Evolutionary conservation across 192 early-diverging fungal genomes (phyloP).

Genomic region (Lobulomyces angularis): DNA sequence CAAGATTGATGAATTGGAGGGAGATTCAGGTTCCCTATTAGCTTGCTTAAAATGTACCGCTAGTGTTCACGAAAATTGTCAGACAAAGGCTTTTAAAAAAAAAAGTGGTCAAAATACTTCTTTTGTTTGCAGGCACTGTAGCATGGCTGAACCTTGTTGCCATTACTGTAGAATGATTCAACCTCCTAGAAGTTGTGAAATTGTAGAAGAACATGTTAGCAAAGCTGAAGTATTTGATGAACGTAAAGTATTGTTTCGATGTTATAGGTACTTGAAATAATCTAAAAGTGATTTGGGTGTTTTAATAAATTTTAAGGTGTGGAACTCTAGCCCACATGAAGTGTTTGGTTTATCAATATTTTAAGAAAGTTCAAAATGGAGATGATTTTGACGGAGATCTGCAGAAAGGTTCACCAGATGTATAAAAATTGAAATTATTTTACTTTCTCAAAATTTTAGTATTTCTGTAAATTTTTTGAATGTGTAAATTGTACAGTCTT

Average conservation of each 20-base stretch:
- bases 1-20: constrained; percentile 12
- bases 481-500: constrained; percentile 29
- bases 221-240: no score
- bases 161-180: no score
- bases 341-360: constrained; percentile 10
- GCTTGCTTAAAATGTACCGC: constrained; percentile 6
- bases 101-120: constrained; percentile 6
- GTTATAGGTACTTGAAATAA: no score
- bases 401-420: background rate
- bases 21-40: constrained; percentile 7
- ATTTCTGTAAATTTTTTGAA: background rate
- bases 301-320: no score
- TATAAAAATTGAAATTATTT: constrained; percentile 10
- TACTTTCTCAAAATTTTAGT: no score
- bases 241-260: constrained; percentile 10
- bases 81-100: no score
- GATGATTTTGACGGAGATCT: constrained; percentile 6
- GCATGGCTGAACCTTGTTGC: no score
- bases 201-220: no score
- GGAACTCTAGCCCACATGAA: constrained; percentile 6
- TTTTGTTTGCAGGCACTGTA: no score
- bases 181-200: no score
- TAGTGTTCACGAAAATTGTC: constrained; percentile 8
- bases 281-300: no score
- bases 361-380: no score